Evolutionary conservation across 2,329 filamentous ascomycete species (phyloP).

Genomic region (Stagonosporopsis vannaccii): DNA sequence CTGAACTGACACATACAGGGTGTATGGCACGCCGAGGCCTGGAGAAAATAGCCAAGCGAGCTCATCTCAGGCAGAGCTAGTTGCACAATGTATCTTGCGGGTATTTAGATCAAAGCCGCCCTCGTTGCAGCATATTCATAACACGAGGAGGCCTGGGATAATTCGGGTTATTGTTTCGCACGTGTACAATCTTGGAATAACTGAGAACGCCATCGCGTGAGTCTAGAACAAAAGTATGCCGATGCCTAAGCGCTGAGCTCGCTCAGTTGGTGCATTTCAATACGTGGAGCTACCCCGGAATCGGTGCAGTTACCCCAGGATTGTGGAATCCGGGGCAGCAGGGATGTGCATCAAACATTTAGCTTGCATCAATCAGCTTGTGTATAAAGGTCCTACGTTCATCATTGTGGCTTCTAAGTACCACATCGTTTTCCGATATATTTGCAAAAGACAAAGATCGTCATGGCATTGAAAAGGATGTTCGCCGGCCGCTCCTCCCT

Average conservation of each 20-base stretch:
- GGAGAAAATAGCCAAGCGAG: not conserved
- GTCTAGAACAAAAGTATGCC: not conserved
- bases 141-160: not conserved
- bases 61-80: no score
- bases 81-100: not conserved
- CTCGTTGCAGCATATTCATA: not conserved
- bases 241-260: no score
- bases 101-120: not conserved
- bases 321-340: not conserved
- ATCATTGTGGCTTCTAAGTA: not conserved
- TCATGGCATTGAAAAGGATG: not conserved
- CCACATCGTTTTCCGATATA: not conserved
- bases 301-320: not conserved
- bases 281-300: not conserved
- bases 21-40: not conserved
- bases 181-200: not conserved
- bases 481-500: not conserved
- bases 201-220: not conserved
- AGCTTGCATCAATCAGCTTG: not conserved
- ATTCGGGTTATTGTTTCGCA: not conserved
- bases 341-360: not conserved
- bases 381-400: not conserved
- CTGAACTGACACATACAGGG: not conserved
- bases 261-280: not conserved
- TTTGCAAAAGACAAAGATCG: not conserved